Evolutionary conservation across 371 early-diverging fungal genomes (phyloP), one percentile per base, ranked within the genome.

Genomic region (Mortierella sp.): DNA sequence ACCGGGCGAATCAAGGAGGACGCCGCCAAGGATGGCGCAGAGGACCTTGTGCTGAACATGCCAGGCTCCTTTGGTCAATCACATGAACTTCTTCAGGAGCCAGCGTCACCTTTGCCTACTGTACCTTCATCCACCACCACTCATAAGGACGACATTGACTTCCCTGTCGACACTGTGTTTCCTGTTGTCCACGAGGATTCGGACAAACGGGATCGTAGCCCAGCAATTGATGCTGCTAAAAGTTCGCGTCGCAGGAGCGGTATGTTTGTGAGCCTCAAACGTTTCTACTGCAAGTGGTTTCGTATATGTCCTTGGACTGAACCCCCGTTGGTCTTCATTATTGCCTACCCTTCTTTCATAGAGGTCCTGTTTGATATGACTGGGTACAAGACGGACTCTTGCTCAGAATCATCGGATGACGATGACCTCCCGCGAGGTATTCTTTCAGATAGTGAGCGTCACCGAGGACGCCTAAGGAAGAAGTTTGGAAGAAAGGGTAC

Each of bases 281-380:
- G 21, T 10, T 23, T 9, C 27, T 0, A 23, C 23, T 13, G 24
- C 0, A 28, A 34, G 3, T 57, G 30, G 3, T 10, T 34, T 34
- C 7, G 10, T 7, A 4, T 10, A 34, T 34, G 34, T 34, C 34
- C 34, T 34, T 10, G 10, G 10, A 7, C 34, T 10, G 10, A 7
- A 10, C 10, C 10, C 34, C 34, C 34, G 34, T 34, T n/a, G n/a
- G n/a, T n/a, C n/a, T n/a, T n/a, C n/a, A n/a, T n/a, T n/a, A n/a
- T n/a, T n/a, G n/a, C n/a, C n/a, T n/a, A 10, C 34, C 10, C 10
- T 4, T 34, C 34, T 7, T 10, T 34, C 39, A 8, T 59, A 65
- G 68, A 69, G 60, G 65, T 76, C 34, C 8, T 76, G 31, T 69
- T 76, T 21, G 76, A 76, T 23, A 76, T 76, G 76, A 76, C 76